Evolutionary conservation across 225 moss, liverwort and hornwort species (phyloP).

Genomic region (Climacium dendroides): DNA sequence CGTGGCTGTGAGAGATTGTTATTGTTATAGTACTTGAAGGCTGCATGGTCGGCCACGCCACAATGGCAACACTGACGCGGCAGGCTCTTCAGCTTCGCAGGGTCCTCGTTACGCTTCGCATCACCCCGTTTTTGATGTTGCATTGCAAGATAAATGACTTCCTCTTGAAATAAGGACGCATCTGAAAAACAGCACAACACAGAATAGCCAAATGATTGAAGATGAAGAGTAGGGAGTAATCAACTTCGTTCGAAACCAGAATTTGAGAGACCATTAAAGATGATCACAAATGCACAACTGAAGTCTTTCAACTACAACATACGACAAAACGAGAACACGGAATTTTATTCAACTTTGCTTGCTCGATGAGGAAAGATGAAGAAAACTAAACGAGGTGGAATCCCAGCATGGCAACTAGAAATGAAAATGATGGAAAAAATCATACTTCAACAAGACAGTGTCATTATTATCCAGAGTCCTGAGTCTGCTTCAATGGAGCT

Average conservation of each 20-base stretch:
- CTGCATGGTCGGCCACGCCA: background rate
- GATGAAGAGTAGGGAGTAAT: background rate
- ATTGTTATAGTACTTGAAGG: background rate
- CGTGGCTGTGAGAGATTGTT: background rate
- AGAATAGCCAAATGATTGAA: background rate
- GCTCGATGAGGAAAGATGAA: background rate
- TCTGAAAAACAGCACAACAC: background rate
- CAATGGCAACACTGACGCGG: background rate
- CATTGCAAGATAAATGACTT: background rate
- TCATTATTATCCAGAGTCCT: too few relatives aligned
- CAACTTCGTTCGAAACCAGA: background rate
- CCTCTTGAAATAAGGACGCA: background rate
- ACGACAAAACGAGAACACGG: background rate
- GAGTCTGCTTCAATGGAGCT: too few relatives aligned
- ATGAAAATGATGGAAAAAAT: background rate
- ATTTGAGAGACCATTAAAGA: background rate
- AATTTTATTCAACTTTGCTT: background rate
- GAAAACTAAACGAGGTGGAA: background rate
- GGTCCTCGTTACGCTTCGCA: too few relatives aligned
- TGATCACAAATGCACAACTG: background rate
- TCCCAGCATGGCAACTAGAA: background rate
- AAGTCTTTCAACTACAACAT: background rate
- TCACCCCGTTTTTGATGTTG: background rate
- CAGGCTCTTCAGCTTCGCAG: background rate
- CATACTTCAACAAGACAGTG: background rate